These are phyloP conservation scores for Drosera spatulata DNA, from an alignment of 179 eudicot species.

Conservation along the genomic window DNA sequence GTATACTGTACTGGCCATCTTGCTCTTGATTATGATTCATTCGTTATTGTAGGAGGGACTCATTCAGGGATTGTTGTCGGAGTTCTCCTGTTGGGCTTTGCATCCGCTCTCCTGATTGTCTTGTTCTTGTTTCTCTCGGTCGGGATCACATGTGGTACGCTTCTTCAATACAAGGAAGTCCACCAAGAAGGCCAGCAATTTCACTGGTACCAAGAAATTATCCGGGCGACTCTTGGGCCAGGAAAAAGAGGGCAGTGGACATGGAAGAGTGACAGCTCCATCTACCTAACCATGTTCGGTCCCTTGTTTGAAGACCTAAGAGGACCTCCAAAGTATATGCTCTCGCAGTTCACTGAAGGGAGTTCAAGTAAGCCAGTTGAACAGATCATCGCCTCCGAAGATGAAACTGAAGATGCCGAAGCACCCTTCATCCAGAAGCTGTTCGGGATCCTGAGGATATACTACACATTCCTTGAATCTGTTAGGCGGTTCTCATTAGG, in stretches of 20 bases:
- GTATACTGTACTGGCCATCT: too few relatives aligned
- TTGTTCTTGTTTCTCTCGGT: slow-evolving; percentile 61
- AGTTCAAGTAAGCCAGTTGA: slow-evolving; percentile 19
- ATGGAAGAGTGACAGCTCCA: slow-evolving; percentile 48
- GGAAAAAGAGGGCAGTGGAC: slow-evolving; percentile 99
- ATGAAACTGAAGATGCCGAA: slow-evolving; percentile 93
- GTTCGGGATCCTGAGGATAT: slow-evolving; percentile 81
- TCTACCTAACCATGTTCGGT: slow-evolving; percentile 40
- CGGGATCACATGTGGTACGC: slow-evolving; percentile 72
- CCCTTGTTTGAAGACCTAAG: slow-evolving; percentile 89
- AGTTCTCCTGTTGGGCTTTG: slow-evolving; percentile 35
- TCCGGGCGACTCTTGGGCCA: slow-evolving; percentile 78
- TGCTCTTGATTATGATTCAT: too few relatives aligned
- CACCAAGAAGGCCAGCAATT: slow-evolving; percentile 60
- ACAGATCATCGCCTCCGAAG: slow-evolving; percentile 74
- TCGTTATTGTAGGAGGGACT: slow-evolving; percentile 34
- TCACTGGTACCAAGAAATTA: slow-evolving; percentile 75
- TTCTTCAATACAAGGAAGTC: slow-evolving; percentile 89
- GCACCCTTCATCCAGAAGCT: slow-evolving; percentile 81
- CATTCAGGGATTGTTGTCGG: slow-evolving; percentile 40
- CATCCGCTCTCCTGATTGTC: slow-evolving; percentile 33
- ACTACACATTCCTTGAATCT: slow-evolving; percentile 72
- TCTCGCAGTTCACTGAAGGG: slow-evolving; percentile 52
- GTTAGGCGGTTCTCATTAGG: slow-evolving; percentile 60
- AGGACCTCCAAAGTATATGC: slow-evolving; percentile 96